Evolutionary conservation across 179 eudicot species (phyloP).

Genomic region (Spinacia oleracea): DNA sequence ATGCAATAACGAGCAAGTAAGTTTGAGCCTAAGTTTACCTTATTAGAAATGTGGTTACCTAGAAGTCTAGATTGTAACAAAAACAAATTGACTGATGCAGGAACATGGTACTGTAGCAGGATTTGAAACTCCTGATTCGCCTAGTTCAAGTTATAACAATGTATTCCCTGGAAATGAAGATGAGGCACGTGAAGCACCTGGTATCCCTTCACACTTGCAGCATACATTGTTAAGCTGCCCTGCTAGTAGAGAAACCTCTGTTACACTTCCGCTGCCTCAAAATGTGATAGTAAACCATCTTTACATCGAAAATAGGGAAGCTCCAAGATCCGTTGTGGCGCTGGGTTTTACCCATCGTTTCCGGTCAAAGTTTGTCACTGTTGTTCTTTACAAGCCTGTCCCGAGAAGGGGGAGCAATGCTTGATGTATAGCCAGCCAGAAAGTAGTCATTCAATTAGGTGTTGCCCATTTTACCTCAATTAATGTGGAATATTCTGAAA

Average conservation of each 20-base stretch:
- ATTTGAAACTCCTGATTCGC: conserved; percentile 80
- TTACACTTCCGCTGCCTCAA: conserved; percentile 61
- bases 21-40: conserved; percentile 13
- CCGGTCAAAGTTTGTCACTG: conserved; percentile 82
- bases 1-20: conserved; percentile 46
- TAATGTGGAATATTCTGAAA: conserved; percentile 13
- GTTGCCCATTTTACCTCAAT: conserved; percentile 20
- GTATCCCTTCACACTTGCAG: conserved; percentile 72
- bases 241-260: conserved; percentile 44
- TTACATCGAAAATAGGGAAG: conserved; percentile 83
- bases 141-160: conserved; percentile 73
- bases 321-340: conserved; percentile 79
- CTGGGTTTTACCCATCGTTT: conserved; percentile 88
- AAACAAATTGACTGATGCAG: conserved; percentile 33
- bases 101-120: conserved; percentile 68
- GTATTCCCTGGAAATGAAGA: conserved; percentile 67
- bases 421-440: conserved; percentile 40
- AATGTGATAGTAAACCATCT: conserved; percentile 80
- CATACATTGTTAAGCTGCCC: conserved; percentile 64
- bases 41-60: background rate
- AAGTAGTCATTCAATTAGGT: conserved; percentile 24
- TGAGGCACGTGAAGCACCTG: conserved; percentile 75
- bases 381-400: conserved; percentile 87
- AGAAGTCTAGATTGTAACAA: background rate
- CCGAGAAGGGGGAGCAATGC: conserved; percentile 61